phyloP scores from a whole-genome alignment of 768 basidiomycete genomes.

The Rubroboletus satanas region DNA sequence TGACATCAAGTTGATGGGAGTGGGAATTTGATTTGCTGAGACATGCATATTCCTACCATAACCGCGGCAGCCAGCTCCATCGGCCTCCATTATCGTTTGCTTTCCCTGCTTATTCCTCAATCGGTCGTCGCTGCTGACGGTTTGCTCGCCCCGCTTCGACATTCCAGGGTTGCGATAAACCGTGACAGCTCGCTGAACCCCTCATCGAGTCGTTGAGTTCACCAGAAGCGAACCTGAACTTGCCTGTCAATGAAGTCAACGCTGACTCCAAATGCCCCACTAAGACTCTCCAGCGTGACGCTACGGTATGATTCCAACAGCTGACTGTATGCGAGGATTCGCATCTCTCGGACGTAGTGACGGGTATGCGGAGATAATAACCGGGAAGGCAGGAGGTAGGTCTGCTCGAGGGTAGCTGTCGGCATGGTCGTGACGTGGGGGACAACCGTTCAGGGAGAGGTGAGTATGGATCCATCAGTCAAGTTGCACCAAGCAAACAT shows the following conservation, averaged over 20 bases:
- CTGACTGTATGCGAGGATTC: conserved; percentile 89
- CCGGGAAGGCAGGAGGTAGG: conserved; percentile 82
- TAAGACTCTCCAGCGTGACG: conserved; percentile 83
- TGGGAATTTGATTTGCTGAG: not conserved
- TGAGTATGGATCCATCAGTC: conserved; percentile 5
- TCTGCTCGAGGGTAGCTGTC: conserved; percentile 83
- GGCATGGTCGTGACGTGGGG: not conserved
- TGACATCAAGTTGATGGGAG: not conserved
- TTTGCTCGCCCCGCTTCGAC: too few species aligned
- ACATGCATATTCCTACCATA: not conserved
- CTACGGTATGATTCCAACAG: conserved; percentile 89
- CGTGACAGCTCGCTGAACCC: conserved; percentile 76
- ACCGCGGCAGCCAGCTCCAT: not conserved
- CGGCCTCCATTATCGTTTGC: not conserved
- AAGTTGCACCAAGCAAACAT: not conserved
- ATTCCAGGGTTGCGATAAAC: too few species aligned
- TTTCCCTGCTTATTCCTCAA: conserved; percentile 6
- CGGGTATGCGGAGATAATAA: conserved; percentile 81
- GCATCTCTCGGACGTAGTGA: conserved; percentile 93
- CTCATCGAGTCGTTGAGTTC: not conserved
- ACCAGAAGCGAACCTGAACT: conserved; percentile 29
- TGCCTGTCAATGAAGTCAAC: conserved; percentile 84
- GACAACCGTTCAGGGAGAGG: not conserved
- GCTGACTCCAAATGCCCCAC: conserved; percentile 84
- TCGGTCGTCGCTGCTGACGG: conserved; percentile 42